Conservation (phyloP, 192 early-diverging fungal species). For the Mortierella alpina region DNA sequence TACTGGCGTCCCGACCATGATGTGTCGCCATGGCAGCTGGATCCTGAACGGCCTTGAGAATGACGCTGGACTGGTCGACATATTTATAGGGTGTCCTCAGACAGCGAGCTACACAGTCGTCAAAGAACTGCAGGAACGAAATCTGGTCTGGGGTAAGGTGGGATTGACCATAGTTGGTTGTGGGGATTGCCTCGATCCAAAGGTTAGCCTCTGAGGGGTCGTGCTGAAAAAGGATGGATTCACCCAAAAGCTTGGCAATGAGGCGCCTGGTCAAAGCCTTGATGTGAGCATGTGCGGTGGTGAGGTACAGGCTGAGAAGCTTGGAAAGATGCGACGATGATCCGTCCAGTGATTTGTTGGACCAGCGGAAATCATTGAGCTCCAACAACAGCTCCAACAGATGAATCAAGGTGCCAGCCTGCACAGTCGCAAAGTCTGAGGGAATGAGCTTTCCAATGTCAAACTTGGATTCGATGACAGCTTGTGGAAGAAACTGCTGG, state of each 20-base stretch:
- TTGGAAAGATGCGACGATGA: slow-evolving; percentile 64
- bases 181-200: slow-evolving; percentile 69
- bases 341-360: slow-evolving; percentile 62
- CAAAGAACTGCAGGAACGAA: slow-evolving; percentile 69
- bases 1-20: slow-evolving; percentile 13
- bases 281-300: slow-evolving; percentile 60
- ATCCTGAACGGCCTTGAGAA: slow-evolving; percentile 58
- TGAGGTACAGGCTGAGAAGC: slow-evolving; percentile 65
- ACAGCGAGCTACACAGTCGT: slow-evolving; percentile 71
- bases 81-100: slow-evolving; percentile 68
- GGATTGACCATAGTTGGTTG: slow-evolving; percentile 34
- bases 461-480: slow-evolving; percentile 75
- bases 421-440: slow-evolving; percentile 62
- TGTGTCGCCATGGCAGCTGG: slow-evolving; percentile 7
- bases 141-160: slow-evolving; percentile 41
- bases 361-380: slow-evolving; percentile 78
- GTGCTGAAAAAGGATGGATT: slow-evolving; percentile 69
- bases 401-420: slow-evolving; percentile 66
- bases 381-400: slow-evolving; percentile 69
- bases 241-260: slow-evolving; percentile 60
- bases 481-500: slow-evolving; percentile 71
- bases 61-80: slow-evolving; percentile 63
- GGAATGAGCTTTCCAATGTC: slow-evolving; percentile 82
- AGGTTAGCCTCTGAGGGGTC: slow-evolving; percentile 65
- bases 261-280: slow-evolving; percentile 52